Conservation (phyloP, 257 asterid genomes). For the Solanum medicagineum region DNA sequence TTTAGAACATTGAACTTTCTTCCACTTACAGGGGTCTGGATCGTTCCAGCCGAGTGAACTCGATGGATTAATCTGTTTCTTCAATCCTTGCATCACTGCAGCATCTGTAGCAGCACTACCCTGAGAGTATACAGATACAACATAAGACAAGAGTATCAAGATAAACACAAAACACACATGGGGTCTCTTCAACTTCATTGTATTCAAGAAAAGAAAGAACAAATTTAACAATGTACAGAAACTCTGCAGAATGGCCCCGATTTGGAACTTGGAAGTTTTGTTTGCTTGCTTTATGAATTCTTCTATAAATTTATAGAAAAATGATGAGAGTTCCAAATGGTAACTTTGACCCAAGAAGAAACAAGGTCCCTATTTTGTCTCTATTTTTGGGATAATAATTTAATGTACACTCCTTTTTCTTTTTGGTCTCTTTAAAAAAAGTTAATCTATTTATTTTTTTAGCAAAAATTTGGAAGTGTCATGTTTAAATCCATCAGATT, state of each 20-base stretch:
- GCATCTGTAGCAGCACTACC: slow-evolving; percentile 11
- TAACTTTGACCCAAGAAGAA: not conserved
- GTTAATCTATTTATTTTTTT: no score
- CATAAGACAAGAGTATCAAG: not conserved
- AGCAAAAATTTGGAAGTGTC: no score
- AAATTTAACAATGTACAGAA: no score
- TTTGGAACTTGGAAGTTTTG: not conserved
- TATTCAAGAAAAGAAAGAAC: not conserved
- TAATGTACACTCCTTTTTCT: not conserved
- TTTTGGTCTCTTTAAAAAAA: no score
- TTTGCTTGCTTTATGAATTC: not conserved
- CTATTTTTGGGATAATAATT: not conserved
- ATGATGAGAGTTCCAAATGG: not conserved
- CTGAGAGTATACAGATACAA: not conserved
- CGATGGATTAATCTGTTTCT: slow-evolving; percentile 8
- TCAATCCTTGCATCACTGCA: slow-evolving; percentile 18
- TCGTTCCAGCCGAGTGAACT: slow-evolving; percentile 19
- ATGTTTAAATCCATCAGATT: no score
- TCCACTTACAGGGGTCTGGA: slow-evolving; percentile 17
- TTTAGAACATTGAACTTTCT: not conserved
- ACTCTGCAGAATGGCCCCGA: not conserved
- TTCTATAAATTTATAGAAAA: not conserved
- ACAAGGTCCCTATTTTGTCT: not conserved
- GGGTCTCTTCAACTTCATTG: slow-evolving; percentile 2
- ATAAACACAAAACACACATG: not conserved